phyloP scores from a whole-genome alignment of 352 stramenopile genomes.

The Globisporangium megalacanthum region DNA sequence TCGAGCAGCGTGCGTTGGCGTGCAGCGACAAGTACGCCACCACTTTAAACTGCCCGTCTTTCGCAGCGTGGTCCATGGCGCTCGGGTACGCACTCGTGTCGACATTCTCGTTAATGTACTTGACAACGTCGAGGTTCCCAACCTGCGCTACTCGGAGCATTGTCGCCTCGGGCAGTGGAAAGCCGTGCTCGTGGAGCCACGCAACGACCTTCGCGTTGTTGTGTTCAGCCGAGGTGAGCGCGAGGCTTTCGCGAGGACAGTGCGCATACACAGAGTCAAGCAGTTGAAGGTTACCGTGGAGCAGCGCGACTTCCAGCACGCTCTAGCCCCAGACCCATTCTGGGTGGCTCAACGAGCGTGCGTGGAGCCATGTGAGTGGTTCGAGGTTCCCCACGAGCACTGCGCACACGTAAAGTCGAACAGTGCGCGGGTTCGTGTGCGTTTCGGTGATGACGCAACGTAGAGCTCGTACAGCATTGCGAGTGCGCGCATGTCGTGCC shows the following conservation, averaged over 20 bases:
- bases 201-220: background rate
- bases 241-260: background rate
- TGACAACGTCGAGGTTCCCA: slow-evolving; percentile 2
- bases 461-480: slow-evolving; percentile 4
- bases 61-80: slow-evolving; percentile 3
- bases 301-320: background rate
- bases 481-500: slow-evolving; percentile 1
- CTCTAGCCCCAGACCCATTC: background rate
- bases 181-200: slow-evolving; percentile 5
- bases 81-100: background rate
- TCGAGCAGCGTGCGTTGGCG: background rate
- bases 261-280: slow-evolving; percentile 5
- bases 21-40: slow-evolving; percentile 1
- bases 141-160: background rate
- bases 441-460: background rate
- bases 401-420: slow-evolving; percentile 2
- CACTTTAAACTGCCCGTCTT: slow-evolving; percentile 1
- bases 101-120: slow-evolving; percentile 5
- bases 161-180: background rate
- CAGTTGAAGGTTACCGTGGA: background rate
- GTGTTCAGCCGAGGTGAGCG: background rate
- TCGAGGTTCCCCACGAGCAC: slow-evolving; percentile 1
- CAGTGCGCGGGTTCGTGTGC: background rate
- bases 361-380: slow-evolving; percentile 7
- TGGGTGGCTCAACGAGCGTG: background rate